These are phyloP conservation scores for Globisporangium okanoganense DNA, from an alignment of 352 stramenopile species.

Conservation along the genomic window DNA sequence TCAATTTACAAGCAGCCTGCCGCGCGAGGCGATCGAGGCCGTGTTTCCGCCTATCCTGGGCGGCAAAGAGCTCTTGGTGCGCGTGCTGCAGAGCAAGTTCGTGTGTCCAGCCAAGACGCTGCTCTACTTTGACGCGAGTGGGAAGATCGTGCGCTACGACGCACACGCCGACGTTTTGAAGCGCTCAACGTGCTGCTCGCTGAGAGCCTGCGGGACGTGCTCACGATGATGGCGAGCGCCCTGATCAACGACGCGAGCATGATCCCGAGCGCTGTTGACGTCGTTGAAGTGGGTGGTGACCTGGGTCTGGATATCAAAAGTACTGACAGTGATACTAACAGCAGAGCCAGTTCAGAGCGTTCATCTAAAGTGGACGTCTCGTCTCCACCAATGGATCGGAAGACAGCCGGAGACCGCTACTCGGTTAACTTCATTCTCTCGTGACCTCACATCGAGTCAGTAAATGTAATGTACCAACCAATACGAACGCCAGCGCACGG, in stretches of 20 bases:
- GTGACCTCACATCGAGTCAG: not conserved
- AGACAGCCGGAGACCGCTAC: not conserved
- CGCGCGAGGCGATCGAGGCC: not conserved
- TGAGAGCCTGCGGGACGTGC: not conserved
- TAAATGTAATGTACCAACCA: not conserved
- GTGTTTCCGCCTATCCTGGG: constrained; percentile 9
- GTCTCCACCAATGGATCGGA: not conserved
- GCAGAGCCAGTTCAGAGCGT: not conserved
- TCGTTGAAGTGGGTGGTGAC: too few relatives aligned
- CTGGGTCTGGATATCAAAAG: too few relatives aligned
- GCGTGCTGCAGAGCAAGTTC: not conserved
- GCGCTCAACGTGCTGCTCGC: constrained; percentile 3
- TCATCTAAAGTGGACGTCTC: not conserved
- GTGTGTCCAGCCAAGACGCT: constrained; percentile 2
- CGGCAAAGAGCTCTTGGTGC: not conserved
- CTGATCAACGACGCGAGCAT: not conserved
- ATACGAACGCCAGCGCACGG: too few relatives aligned
- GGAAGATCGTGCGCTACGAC: constrained; percentile 6
- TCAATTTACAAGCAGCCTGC: not conserved
- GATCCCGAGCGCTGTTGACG: not conserved
- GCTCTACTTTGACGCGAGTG: constrained; percentile 8
- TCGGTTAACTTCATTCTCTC: constrained; percentile 1
- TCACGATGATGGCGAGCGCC: constrained; percentile 7
- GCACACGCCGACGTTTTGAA: constrained; percentile 6
- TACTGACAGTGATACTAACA: not conserved